Base-by-base conservation (phyloP, 768 basidiomycete genomes). In the Amanita molliuscula region DNA sequence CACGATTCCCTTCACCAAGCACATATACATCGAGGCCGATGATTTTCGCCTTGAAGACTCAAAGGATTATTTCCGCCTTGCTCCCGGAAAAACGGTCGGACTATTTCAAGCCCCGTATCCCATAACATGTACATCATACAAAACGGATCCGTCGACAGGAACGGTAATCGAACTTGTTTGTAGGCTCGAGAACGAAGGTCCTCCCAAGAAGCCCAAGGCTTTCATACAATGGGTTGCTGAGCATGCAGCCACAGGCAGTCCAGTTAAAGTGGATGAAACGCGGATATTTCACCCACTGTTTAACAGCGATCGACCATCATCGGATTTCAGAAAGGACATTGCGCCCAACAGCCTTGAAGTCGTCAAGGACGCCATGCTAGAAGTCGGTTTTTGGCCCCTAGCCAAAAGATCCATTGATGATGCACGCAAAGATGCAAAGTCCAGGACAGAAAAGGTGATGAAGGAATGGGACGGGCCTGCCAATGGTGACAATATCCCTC, bases 201-300 rank as follows among this genome's bases (percentile, higher is more conserved):
- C 70, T 13, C 59, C 68, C 13, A 81, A 78, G 65, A 97, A 95
- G 65, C 87, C 89, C 10, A 97, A 95, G 62, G 81, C 91, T 26
- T 97, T 81, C 66, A 91, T 98, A 58, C 95, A 98, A 61, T 99
- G 95, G 95, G 90, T 99, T 11, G 91, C 88, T 21, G 84, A 89
- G 61, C 87, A 93, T 62, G 65, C 73, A 6, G 67, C 79, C 18
- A 83, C 86, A 1, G 81, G 83, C 6, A 89, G 86, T 56, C 91
- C 94, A 13, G 86, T 97, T 49, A 68, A 67, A 42, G 74, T 98
- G 56, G 84, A 90, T 62, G 94, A 99, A 67, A 88, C 86, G 34
- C 82, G 94, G 40, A 76, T 96, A 58, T 98, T 98, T 76, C 78
- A 92, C 61, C 87, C 82, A 18, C 70, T 99, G 3, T 99, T 98